These are phyloP conservation scores for Candida albicans DNA, from an alignment of 1,139 yeast genomes.

Conservation along the genomic window DNA sequence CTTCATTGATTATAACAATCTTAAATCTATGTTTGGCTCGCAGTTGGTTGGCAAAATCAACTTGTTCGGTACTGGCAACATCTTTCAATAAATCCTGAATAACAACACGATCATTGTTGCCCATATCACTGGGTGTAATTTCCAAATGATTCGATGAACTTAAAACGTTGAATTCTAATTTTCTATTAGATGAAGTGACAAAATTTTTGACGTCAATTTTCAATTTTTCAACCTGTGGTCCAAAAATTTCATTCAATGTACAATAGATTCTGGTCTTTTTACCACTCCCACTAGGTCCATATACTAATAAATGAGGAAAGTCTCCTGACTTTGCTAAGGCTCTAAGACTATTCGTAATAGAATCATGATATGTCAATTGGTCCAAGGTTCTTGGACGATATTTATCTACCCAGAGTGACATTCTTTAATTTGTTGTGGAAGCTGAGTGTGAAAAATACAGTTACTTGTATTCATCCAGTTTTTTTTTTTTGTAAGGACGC, in stretches of 20 bases:
- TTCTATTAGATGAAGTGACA: slow-evolving; percentile 67
- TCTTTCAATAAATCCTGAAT: slow-evolving; percentile 93
- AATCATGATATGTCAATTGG: slow-evolving; percentile 64
- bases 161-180: slow-evolving; percentile 86
- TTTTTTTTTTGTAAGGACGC: slow-evolving; percentile 1
- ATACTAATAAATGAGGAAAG: slow-evolving; percentile 86
- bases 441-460: slow-evolving; percentile 1
- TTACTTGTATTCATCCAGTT: too few species aligned
- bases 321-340: slow-evolving; percentile 77
- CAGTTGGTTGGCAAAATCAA: slow-evolving; percentile 58
- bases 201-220: slow-evolving; percentile 89
- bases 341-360: slow-evolving; percentile 60
- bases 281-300: slow-evolving; percentile 97
- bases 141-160: slow-evolving; percentile 90
- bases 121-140: slow-evolving; percentile 96
- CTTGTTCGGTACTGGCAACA: slow-evolving; percentile 92
- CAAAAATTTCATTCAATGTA: slow-evolving; percentile 76
- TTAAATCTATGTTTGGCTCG: slow-evolving; percentile 71
- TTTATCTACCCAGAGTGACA: slow-evolving; percentile 97
- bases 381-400: slow-evolving; percentile 75
- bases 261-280: slow-evolving; percentile 92
- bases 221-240: slow-evolving; percentile 75
- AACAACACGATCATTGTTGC: slow-evolving; percentile 90
- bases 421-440: slow-evolving; percentile 20
- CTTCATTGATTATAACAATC: slow-evolving; percentile 91